Base-by-base conservation (phyloP, 1,284 basidiomycete species). In the Sporisorium iseilematis-ciliati region DNA sequence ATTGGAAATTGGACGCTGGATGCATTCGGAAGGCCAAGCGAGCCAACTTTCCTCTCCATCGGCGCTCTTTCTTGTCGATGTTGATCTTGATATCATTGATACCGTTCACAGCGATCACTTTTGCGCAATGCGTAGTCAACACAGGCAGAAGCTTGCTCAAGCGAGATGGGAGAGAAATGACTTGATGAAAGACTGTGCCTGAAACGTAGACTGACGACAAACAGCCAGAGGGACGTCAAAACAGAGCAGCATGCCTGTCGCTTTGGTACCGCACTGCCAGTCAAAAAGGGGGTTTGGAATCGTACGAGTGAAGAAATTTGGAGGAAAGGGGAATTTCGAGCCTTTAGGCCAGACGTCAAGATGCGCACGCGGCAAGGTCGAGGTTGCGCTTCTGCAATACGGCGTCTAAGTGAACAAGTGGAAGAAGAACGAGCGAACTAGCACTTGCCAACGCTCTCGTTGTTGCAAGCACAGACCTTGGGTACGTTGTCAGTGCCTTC, bases 381-480 rank as follows among this genome's bases (percentile, higher is more conserved):
- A 14, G 45, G 8, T 31, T 10, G 10, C 21, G 42, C 7, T 21
- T 26, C 2, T 26, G 14, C 23, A 26, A 18, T 12, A 48, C 8
- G 26, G 25, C 46, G 46, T 12, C 31, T 12, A 33, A 33, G 31
- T 33, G 31, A 33, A 33, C 2, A 8, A 33, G 31, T 2, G 12
- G 35, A 38, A 38, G 35, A 16, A 38, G 35, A 38, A 38, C 12
- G 20, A 26, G 29, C 12, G 20, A 26, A n/a, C 29, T 31, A 49
- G 48, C 48, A 49, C 20, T 49, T 49, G 26, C 48, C 29, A 12
- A 33, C 48, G 29, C 48, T 49, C 29, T 31, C 18, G n/a, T 33
- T 49, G 29, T 49, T 49, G 48, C 48, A 49, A 11, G 48, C 48
- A 49, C 48, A 49, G 11, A 18, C 31, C 46, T 48, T 48, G 14